phyloP scores from a whole-genome alignment of 495 filamentous ascomycete genomes.

The Hypoxylon lenormandii region DNA sequence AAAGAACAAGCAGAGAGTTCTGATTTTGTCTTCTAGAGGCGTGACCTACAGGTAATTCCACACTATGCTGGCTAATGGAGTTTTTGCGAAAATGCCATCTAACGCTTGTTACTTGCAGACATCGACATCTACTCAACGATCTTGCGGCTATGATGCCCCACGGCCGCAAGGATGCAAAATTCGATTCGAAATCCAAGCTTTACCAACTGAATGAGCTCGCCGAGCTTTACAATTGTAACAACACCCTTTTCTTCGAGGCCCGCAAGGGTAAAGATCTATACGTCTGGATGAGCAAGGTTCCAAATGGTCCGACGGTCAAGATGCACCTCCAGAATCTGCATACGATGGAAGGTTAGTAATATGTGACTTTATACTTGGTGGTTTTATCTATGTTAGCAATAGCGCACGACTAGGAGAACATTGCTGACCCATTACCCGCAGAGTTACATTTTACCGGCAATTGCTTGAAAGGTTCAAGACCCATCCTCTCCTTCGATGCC shows the following conservation, averaged over 20 bases:
- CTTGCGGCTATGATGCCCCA: constrained; percentile 90
- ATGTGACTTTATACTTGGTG: constrained; percentile 39
- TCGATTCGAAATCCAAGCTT: constrained; percentile 94
- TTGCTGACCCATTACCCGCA: constrained; percentile 27
- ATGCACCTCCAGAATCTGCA: constrained; percentile 76
- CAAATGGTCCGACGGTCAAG: constrained; percentile 89
- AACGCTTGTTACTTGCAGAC: constrained; percentile 60
- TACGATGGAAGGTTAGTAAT: constrained; percentile 48
- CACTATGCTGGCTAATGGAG: not conserved
- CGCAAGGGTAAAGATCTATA: constrained; percentile 94
- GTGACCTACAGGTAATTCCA: constrained; percentile 80
- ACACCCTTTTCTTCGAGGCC: constrained; percentile 96
- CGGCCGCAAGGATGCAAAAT: constrained; percentile 91
- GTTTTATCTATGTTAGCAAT: not conserved
- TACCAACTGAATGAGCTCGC: constrained; percentile 94
- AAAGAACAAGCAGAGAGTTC: constrained; percentile 78
- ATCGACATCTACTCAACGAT: constrained; percentile 92
- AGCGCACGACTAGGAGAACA: not conserved
- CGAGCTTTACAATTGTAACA: constrained; percentile 98
- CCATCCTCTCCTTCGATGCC: constrained; percentile 91
- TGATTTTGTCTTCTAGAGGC: constrained; percentile 89
- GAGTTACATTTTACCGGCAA: constrained; percentile 97
- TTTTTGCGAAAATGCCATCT: constrained; percentile 8
- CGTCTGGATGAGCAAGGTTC: constrained; percentile 90
- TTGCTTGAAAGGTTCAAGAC: constrained; percentile 93